Conservation (phyloP, 225 moss, liverwort and hornwort species). For the Polytrichum formosum region DNA sequence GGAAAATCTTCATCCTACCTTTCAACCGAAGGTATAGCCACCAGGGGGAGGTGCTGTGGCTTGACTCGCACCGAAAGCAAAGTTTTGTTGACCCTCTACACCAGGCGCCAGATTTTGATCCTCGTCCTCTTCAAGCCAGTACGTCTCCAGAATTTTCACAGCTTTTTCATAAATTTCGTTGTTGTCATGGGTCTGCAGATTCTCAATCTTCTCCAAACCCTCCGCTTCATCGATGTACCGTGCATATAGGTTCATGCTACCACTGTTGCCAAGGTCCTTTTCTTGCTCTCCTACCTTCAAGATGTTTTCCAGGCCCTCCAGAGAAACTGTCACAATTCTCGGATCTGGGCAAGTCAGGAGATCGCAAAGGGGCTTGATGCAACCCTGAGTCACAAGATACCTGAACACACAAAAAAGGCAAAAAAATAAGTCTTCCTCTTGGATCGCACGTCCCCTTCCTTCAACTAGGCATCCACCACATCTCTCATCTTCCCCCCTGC, state of each 20-base stretch:
- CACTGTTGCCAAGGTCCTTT: constrained; percentile 21
- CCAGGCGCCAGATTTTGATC: constrained; percentile 22
- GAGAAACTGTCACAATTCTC: constrained; percentile 22
- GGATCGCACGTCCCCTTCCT: too few species aligned
- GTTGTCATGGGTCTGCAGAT: constrained; percentile 61
- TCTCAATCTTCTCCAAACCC: constrained; percentile 64
- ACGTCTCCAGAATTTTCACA: constrained; percentile 61
- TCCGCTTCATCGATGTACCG: constrained; percentile 68
- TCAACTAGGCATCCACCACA: too few species aligned
- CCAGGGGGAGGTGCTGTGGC: constrained; percentile 47
- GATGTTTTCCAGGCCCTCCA: constrained; percentile 28
- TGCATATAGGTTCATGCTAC: constrained; percentile 37
- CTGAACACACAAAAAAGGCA: neutral
- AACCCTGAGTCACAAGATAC: constrained; percentile 24
- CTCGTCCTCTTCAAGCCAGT: constrained; percentile 67
- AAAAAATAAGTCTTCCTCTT: too few species aligned
- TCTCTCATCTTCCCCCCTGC: too few species aligned
- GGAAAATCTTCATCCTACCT: constrained; percentile 6
- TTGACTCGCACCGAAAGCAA: constrained; percentile 53
- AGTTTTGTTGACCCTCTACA: constrained; percentile 39
- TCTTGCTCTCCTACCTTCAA: constrained; percentile 25
- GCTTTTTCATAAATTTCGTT: constrained; percentile 69
- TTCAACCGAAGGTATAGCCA: constrained; percentile 64
- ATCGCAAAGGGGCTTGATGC: constrained; percentile 27
- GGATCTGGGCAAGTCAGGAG: constrained; percentile 26